These are phyloP conservation scores for Cyclotella atomus DNA, from an alignment of 108 stramenopile genomes.

Conservation along the genomic window DNA sequence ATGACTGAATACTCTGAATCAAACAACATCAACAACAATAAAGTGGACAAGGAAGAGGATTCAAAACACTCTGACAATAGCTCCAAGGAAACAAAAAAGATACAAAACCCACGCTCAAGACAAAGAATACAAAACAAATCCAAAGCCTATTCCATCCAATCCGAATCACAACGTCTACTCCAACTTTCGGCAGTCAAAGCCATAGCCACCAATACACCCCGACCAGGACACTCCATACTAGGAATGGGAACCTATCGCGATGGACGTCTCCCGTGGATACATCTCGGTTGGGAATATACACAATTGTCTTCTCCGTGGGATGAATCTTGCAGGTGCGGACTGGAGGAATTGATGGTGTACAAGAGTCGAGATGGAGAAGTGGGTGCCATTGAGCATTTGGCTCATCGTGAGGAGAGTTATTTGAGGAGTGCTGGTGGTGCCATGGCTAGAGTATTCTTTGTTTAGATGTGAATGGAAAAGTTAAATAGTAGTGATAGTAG, in stretches of 20 bases:
- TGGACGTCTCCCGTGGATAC: constrained; percentile 65
- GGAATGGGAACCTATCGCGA: constrained; percentile 74
- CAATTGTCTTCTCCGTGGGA: constrained; percentile 14
- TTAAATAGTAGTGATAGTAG: neutral
- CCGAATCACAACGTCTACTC: constrained; percentile 22
- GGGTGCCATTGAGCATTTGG: constrained; percentile 74
- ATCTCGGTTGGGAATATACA: constrained; percentile 65
- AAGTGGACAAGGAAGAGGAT: neutral
- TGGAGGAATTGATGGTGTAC: constrained; percentile 70
- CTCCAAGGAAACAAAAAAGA: neutral
- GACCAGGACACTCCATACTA: constrained; percentile 70
- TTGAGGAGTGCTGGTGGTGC: constrained; percentile 78
- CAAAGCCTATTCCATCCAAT: constrained; percentile 2
- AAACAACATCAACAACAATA: neutral
- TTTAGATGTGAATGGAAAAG: constrained; percentile 37
- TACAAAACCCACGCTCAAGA: neutral
- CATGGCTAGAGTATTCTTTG: constrained; percentile 85
- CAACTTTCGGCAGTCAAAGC: constrained; percentile 66
- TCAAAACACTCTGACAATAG: neutral
- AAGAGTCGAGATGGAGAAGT: constrained; percentile 56
- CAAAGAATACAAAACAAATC: constrained; percentile 18
- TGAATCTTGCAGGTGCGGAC: constrained; percentile 6
- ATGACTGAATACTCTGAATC: constrained; percentile 15
- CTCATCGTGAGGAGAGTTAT: constrained; percentile 64
- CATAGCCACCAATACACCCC: constrained; percentile 75